phyloP scores from a whole-genome alignment of 371 early-diverging fungal species.

The Phascolomyces articulosus region DNA sequence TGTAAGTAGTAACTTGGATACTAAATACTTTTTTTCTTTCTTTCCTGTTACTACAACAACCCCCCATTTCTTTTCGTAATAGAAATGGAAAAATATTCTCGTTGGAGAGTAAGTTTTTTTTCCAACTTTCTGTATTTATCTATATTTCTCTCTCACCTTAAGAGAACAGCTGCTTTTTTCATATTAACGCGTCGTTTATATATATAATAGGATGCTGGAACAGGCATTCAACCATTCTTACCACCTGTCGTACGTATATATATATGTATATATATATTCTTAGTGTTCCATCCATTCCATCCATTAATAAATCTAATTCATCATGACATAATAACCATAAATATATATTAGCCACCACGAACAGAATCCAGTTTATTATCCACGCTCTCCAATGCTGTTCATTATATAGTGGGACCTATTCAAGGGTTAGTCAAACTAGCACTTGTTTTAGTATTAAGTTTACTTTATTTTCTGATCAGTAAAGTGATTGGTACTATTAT shows the following conservation, averaged over 20 bases:
- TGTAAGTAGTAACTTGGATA: too few species aligned
- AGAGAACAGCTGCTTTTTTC: too few species aligned
- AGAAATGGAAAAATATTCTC: slow-evolving; percentile 68
- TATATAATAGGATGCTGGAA: slow-evolving; percentile 68
- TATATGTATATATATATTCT: too few species aligned
- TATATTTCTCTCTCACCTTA: too few species aligned
- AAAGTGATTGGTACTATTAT: slow-evolving; percentile 8
- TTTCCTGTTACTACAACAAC: not conserved
- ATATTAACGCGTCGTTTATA: not conserved
- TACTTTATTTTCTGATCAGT: slow-evolving; percentile 32
- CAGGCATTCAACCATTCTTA: slow-evolving; percentile 90
- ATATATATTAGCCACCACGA: slow-evolving; percentile 50
- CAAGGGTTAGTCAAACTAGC: slow-evolving; percentile 47
- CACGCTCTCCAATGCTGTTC: slow-evolving; percentile 36
- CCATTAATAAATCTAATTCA: too few species aligned
- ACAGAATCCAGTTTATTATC: slow-evolving; percentile 37
- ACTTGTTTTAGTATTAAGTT: slow-evolving; percentile 30
- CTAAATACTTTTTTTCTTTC: not conserved
- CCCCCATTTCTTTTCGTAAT: not conserved
- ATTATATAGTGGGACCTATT: slow-evolving; percentile 49
- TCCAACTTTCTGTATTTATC: too few species aligned
- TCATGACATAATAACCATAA: too few species aligned
- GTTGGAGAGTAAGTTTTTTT: slow-evolving; percentile 61
- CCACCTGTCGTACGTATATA: slow-evolving; percentile 68
- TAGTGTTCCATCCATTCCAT: too few species aligned